Evolutionary conservation across 1,284 basidiomycete species (phyloP), one percentile per base, ranked within the genome.

Genomic region (Leccinum pachyderme): DNA sequence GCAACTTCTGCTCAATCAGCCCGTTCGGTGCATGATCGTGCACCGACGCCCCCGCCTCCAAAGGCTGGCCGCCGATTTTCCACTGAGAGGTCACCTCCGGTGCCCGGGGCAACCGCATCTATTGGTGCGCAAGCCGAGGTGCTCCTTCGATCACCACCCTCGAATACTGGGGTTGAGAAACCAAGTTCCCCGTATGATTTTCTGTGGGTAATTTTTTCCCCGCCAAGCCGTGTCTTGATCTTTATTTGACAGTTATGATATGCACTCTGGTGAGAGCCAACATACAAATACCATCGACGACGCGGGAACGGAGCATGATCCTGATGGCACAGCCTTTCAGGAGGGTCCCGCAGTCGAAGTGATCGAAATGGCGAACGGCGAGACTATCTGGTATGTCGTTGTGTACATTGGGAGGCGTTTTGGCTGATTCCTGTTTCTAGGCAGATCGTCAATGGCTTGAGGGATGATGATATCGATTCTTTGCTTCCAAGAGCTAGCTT

Each of bases 1-100:
- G 76, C 77, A 13, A 75, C 76, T 18, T 81, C 81, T 31, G 67
- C 72, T 35, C 70, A 73, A 24, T 85, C 83, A 2, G 68, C 72
- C 61, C 82, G 83, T 52, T 90, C 89, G 31, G 75, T 91, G 24
- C 86, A 88, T 61, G 89, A 91, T 61, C 85, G 89, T 52, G 85
- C 76, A n/a, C 89, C 89, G 18, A 92, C 89, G 2, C 89, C 89
- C 25, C 88, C 88, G 18, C 89, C 89, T 32, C 81, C 86, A n/a
- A 81, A 82, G 59, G 72, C 79, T 5, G 68, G 71, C 28, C 79
- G 80, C 59, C 81, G 87, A 35, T 87, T 89, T 70, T 90, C 88
- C 18, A 70, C 64, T 27, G 81, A 83, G 61, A 73, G 73, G 44
- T 79, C 84, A 4, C 90, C 89, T 28, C 89, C 90, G 12, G 77